phyloP scores from a whole-genome alignment of 2,329 filamentous ascomycete genomes.

The Colletotrichum sp. region DNA sequence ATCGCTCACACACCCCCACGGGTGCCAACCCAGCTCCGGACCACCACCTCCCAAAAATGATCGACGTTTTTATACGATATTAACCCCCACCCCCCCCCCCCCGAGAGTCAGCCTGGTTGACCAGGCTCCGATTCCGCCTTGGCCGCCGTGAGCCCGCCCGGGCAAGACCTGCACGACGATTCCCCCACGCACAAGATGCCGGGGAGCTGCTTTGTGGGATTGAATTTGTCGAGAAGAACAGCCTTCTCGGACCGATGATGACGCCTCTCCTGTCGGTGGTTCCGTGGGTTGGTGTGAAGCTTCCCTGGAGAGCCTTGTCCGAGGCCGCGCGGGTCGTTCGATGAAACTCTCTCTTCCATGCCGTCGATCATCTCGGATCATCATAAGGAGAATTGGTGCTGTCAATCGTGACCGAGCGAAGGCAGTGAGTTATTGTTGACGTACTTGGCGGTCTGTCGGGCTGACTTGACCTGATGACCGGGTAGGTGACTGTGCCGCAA shows the following conservation, averaged over 20 bases:
- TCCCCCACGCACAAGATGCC: background rate
- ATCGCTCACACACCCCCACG: too few relatives aligned
- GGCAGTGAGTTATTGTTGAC: constrained; percentile 25
- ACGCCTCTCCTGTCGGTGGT: background rate
- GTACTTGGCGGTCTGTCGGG: background rate
- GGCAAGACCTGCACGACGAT: background rate
- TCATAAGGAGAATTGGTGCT: constrained; percentile 12
- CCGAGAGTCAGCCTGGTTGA: background rate
- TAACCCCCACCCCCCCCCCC: too few relatives aligned
- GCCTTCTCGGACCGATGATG: background rate
- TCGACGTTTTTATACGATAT: too few relatives aligned
- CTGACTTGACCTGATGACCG: background rate
- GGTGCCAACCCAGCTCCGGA: too few relatives aligned
- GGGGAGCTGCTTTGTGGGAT: background rate
- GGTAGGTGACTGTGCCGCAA: background rate
- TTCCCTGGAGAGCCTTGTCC: background rate
- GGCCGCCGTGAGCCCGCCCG: background rate
- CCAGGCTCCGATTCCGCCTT: background rate
- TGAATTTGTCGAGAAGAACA: background rate
- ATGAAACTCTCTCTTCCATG: background rate
- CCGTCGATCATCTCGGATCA: background rate
- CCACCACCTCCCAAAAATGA: too few relatives aligned
- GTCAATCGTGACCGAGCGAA: constrained; percentile 21
- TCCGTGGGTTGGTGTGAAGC: background rate
- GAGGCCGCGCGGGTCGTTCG: background rate